Evolutionary conservation across 352 stramenopile species (phyloP).

Genomic region (Phytophthora pini): DNA sequence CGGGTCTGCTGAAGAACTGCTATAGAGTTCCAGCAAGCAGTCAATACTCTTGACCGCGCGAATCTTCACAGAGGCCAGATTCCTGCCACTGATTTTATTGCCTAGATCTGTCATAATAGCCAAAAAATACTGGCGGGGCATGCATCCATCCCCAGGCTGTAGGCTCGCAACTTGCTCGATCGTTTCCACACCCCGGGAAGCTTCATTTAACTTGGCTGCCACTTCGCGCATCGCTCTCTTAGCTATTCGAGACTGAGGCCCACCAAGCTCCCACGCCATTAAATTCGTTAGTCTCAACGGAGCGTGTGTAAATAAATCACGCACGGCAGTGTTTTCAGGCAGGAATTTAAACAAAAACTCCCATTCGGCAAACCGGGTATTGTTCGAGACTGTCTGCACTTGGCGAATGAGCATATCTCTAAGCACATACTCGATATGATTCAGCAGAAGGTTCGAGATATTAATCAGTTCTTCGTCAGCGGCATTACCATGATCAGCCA

Average conservation of each 20-base stretch:
- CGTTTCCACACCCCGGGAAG: conserved; percentile 22
- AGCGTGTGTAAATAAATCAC: conserved; percentile 64
- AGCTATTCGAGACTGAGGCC: conserved; percentile 52
- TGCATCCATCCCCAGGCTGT: conserved; percentile 44
- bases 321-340: conserved; percentile 61
- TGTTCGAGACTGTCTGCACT: conserved; percentile 54
- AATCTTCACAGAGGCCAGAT: conserved; percentile 48
- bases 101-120: conserved; percentile 86
- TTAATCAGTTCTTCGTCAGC: conserved; percentile 30
- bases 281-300: conserved; percentile 64
- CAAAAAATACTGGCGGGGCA: conserved; percentile 83
- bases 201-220: conserved; percentile 51
- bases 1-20: conserved; percentile 31
- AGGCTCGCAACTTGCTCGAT: conserved; percentile 29
- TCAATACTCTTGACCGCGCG: conserved; percentile 81
- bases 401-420: conserved; percentile 77
- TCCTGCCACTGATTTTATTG: conserved; percentile 61
- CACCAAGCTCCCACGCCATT: conserved; percentile 73
- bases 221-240: conserved; percentile 67
- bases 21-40: conserved; percentile 71
- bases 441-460: conserved; percentile 53
- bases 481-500: conserved; percentile 18
- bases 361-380: conserved; percentile 62
- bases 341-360: conserved; percentile 79
- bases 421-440: conserved; percentile 58